Percentiles rank a stretch among this genome's conserved stretches.
phyloP scores from a whole-genome alignment of 2,329 filamentous ascomycete genomes.

The Fusarium illudens region DNA sequence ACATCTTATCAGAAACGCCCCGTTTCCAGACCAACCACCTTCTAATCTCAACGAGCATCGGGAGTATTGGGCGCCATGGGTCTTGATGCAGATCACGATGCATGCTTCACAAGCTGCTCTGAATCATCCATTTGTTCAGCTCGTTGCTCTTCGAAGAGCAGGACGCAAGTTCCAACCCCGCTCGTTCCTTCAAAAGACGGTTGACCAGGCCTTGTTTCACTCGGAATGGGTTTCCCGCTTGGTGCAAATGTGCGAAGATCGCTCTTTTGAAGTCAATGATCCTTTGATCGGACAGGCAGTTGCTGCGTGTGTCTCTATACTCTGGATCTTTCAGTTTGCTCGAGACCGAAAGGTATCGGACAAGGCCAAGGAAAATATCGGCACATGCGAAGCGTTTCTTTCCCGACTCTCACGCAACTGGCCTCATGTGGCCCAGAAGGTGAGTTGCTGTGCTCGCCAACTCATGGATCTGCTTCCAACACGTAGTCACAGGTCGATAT shows the following conservation, averaged over 20 bases:
- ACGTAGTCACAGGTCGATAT: constrained; percentile 7
- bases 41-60: constrained; percentile 14
- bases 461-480: neutral
- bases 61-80: constrained; percentile 38
- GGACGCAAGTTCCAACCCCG: constrained; percentile 30
- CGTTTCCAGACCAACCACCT: constrained; percentile 28
- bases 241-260: constrained; percentile 34
- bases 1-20: constrained; percentile 34
- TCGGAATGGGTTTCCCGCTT: constrained; percentile 36
- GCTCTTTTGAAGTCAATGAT: constrained; percentile 30
- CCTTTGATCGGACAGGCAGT: constrained; percentile 34
- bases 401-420: constrained; percentile 15
- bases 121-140: constrained; percentile 39
- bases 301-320: constrained; percentile 30
- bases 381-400: constrained; percentile 18
- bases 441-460: no score
- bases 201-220: constrained; percentile 38
- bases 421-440: constrained; percentile 37
- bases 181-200: constrained; percentile 35
- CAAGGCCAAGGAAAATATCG: constrained; percentile 32
- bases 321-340: constrained; percentile 41
- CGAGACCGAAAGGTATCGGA: constrained; percentile 27
- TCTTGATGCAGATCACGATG: constrained; percentile 34
- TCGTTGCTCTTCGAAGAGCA: constrained; percentile 29
- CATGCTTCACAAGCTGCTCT: constrained; percentile 31